Evolutionary conservation across 306 rosid species (phyloP), one percentile per base, ranked within the genome.

Genomic region (Pyrus pyrifolia): DNA sequence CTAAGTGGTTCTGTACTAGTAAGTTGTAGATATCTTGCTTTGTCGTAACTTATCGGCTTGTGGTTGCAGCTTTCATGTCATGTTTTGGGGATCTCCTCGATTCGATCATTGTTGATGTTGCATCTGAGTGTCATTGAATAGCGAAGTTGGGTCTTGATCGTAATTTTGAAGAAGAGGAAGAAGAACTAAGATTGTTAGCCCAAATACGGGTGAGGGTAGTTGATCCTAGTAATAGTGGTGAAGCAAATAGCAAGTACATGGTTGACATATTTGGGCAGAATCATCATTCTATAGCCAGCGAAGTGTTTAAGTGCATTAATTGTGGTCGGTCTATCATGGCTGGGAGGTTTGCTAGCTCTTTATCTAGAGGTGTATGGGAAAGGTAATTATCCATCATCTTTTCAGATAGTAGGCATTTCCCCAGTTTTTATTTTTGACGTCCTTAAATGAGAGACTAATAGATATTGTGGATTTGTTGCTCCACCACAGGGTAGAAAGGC

Each of bases 311-410:
- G 17, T 96, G 99, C 88, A 91, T 96, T 97, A 96, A 96, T 72
- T 96, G 98, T 67, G 84, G 91, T 70, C 86, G 99, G 59, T 70
- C 93, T 49, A 85, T 92, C 71, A 61, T 85, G 84, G 99, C 99
- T 35, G 98, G 99, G 75, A 92, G 88, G 83, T 96, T 96, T 78
- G 99, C 99, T 67, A n/a, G n/a, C n/a, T n/a, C 99, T 98, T 81
- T 97, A 96, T 85, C 73, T 96, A 74, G 99, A 96, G 81, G 86
- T 92, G 99, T 87, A 96, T 96, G 99, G 99, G 99, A 68, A 96
- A 91, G 98, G 99, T 92, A 75, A 75, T 55, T 75, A 63, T 74
- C 75, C 73, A 61, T 67, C 62, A 69, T 30, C 61, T 49, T 1
- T 49, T 22, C 64, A 27, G 63, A 12, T 45, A 38, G n/a, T 60